phyloP scores from a whole-genome alignment of 371 early-diverging fungal species.

The Vairimorpha ceranae region DNA sequence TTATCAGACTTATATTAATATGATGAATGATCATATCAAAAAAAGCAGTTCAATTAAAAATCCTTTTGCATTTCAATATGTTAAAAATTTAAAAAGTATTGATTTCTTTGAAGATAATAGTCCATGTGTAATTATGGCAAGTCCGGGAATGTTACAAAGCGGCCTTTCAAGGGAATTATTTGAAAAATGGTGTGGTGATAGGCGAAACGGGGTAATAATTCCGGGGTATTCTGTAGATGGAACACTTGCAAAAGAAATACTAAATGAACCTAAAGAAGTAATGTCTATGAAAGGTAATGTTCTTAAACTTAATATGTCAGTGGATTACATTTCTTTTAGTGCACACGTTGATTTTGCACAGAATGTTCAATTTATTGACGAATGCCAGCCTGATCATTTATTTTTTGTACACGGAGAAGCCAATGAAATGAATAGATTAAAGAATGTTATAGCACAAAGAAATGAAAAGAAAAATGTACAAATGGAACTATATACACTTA shows the following conservation, averaged over 20 bases:
- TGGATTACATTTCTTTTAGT: conserved; percentile 94
- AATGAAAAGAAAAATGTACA: conserved; percentile 73
- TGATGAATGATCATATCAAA: conserved; percentile 94
- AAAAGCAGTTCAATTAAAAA: conserved; percentile 80
- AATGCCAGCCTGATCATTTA: conserved; percentile 82
- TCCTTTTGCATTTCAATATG: conserved; percentile 93
- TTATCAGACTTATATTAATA: conserved; percentile 95
- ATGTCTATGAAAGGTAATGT: conserved; percentile 73
- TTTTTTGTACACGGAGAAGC: conserved; percentile 97
- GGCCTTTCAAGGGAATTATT: conserved; percentile 91
- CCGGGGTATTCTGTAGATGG: conserved; percentile 98
- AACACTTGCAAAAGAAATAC: conserved; percentile 85
- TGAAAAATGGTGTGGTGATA: conserved; percentile 91
- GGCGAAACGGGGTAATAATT: conserved; percentile 85
- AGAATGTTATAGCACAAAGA: conserved; percentile 75
- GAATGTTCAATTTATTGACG: conserved; percentile 93
- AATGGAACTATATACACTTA: conserved; percentile 76
- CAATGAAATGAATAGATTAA: conserved; percentile 89
- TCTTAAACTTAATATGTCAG: conserved; percentile 77
- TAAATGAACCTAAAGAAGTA: conserved; percentile 86
- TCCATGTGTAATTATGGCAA: conserved; percentile 98
- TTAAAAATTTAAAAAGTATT: conserved; percentile 79
- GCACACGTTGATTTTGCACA: conserved; percentile 98
- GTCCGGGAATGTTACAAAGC: conserved; percentile 98
- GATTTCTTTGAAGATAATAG: conserved; percentile 87